A percentile compares a stretch with the other conserved stretches of the same genome.
Conservation (phyloP, 495 filamentous ascomycete genomes). For the Penicillium diatomitis region DNA sequence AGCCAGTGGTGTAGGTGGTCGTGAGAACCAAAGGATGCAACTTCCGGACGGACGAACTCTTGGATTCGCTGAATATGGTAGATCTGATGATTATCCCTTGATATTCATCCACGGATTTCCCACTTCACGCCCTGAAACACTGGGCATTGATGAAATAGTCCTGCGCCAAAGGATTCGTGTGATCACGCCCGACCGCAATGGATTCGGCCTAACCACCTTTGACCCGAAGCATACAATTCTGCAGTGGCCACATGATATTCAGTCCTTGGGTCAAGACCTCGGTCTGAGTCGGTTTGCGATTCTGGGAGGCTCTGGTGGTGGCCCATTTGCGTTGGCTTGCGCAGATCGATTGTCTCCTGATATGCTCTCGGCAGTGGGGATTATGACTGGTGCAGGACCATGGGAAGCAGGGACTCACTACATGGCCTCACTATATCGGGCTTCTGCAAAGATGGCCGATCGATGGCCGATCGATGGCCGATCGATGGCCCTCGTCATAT, state of each 20-base stretch:
- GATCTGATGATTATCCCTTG: slow-evolving; percentile 15
- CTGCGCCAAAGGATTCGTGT: slow-evolving; percentile 23
- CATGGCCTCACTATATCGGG: slow-evolving; percentile 3
- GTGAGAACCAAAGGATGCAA: slow-evolving; percentile 17
- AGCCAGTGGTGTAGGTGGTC: not conserved
- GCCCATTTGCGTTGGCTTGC: slow-evolving; percentile 40
- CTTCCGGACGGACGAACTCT: slow-evolving; percentile 31
- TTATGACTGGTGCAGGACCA: slow-evolving; percentile 26
- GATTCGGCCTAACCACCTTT: slow-evolving; percentile 32
- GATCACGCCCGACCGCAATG: slow-evolving; percentile 34
- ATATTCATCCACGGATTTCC: slow-evolving; percentile 41
- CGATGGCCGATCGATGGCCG: slow-evolving; percentile 6
- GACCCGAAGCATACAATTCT: slow-evolving; percentile 26
- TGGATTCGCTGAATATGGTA: slow-evolving; percentile 34
- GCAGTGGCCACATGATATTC: slow-evolving; percentile 34
- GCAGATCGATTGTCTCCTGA: slow-evolving; percentile 22
- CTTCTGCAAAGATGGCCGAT: slow-evolving; percentile 3
- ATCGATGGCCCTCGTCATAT: slow-evolving; percentile 2
- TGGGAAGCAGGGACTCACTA: slow-evolving; percentile 18
- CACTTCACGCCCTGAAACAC: slow-evolving; percentile 32
- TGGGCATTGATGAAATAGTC: slow-evolving; percentile 14
- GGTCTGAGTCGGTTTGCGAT: slow-evolving; percentile 27
- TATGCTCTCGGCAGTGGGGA: slow-evolving; percentile 22
- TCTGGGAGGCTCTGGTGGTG: slow-evolving; percentile 38
- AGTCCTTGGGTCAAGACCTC: slow-evolving; percentile 25